Base-by-base conservation (phyloP, 129 eudicot genomes). In the Oenanthe sinensis region DNA sequence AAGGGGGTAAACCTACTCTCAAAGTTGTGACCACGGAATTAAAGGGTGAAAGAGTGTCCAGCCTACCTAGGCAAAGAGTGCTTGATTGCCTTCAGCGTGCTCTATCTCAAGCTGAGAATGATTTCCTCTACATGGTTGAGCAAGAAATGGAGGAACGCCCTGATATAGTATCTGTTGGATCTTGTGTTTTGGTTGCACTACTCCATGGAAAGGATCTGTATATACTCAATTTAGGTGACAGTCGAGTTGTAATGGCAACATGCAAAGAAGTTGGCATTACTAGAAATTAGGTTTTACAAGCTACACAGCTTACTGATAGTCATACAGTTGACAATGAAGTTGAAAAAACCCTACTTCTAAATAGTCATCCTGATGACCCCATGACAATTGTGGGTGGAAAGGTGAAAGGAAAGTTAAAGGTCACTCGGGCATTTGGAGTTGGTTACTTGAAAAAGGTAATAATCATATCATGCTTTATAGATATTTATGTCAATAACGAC, bases 121-220 rank as follows among this genome's bases (percentile, higher is more conserved):
- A 94, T 80, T 94, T 91, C 77, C 84, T 94, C 22, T 81, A 83
- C 81, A 94, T 91, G 98, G 98, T 94, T 76, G 98, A 94, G 78
- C 97, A 89, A 79, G 98, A 94, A 87, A 94, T 94, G 98, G 98
- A 94, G 40, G 98, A 91, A 54, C 92, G 98, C 1, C 98, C 98
- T 0, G 97, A 94, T 87, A 85, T 94, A 37, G 98, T 94, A 47
- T 94, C 98, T 1, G 86, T 94, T 16, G 98, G 98, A 42, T 94
- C 97, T 83, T 94, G 98, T 81, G 96, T 94, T 58, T 84, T 94
- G 70, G 87, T 91, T 82, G 93, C 83, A 52, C 88, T 91, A 75
- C 86, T 94, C 16, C 88, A 88, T 39, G 98, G 97, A 79, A 94
- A 91, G 75, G 81, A 87, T 70, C 75, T 94, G 85, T 94, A 94